Conservation (phyloP, 208 protist species). For the Herpetomonas samuelpessoai region DNA sequence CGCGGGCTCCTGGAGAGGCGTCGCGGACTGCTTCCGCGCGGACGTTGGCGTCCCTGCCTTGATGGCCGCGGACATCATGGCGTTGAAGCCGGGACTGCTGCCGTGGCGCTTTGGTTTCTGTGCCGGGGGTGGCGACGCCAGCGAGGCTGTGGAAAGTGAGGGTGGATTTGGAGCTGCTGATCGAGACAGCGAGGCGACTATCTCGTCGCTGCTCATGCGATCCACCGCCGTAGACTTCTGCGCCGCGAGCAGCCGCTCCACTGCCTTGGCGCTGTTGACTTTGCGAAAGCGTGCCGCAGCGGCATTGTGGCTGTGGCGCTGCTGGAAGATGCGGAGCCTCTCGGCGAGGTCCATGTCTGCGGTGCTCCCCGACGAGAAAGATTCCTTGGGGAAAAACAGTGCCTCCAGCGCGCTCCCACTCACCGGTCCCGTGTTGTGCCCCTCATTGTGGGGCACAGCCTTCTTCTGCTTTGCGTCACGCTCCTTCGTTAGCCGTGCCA, state of each 20-base stretch:
- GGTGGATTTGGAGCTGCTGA: neutral
- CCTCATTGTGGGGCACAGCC: neutral
- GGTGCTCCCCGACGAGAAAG: too few species aligned
- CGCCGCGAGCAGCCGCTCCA: neutral
- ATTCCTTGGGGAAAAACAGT: too few species aligned
- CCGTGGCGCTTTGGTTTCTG: neutral
- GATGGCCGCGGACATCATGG: too few species aligned
- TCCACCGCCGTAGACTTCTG: neutral
- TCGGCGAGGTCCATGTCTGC: neutral
- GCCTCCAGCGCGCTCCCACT: neutral
- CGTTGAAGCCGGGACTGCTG: too few species aligned
- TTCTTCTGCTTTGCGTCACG: neutral
- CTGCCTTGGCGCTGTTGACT: neutral
- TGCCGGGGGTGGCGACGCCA: neutral
- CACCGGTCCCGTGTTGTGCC: neutral
- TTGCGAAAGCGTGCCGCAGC: neutral
- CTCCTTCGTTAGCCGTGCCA: neutral
- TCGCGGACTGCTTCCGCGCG: too few species aligned
- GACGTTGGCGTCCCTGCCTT: too few species aligned
- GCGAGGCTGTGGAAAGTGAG: too few species aligned
- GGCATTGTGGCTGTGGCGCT: neutral
- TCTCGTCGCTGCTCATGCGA: too few species aligned
- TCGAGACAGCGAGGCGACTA: too few species aligned
- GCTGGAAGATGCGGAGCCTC: neutral
- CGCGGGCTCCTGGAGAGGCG: too few species aligned